Evolutionary conservation across 2,329 filamentous ascomycete genomes (phyloP), one percentile per base, ranked within the genome.

Genomic region (Simplicillium aogashimaense): DNA sequence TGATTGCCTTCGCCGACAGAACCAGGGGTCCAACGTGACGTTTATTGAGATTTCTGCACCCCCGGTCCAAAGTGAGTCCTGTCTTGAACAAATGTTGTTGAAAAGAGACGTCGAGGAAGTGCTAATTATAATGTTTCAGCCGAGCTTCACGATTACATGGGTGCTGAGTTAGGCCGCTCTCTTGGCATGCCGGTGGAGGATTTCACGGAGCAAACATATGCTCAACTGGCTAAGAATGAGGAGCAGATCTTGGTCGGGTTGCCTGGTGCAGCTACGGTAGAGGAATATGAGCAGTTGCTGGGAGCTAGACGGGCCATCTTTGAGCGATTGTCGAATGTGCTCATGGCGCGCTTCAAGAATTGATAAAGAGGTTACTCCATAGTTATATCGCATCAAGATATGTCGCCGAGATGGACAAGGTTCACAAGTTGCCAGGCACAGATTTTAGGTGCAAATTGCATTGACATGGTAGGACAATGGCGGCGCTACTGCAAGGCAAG

Each of bases 151-250:
- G 42, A 46, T 29, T 44, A 46, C 37, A 42, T 46, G 42, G 39
- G 39, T 20, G 28, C 15, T 28, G 37, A 43, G 7, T 18, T 28
- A 14, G 43, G 40, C 9, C 36, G 37, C 12, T 28, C 28, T 28
- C 48, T 62, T 36, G 57, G 59, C 4, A 59, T 61, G 44, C 50
- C 56, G 14, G 42, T 62, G 35, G 53, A 32, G 2, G 53, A 62
- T 20, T 74, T 71, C 47, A 57, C 58, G 2, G 56, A 70, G 6
- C 60, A 68, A 46, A 64, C 65, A 6, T 76, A 65, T 58, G 47
- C 51, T 3, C 65, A 58, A 3, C 48, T 76, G 35, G 45, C 50
- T 9, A 45, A 49, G 3, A 65, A 65, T 3, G 58, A 66, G 12
- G 60, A 67, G 36, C 59, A 71, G 1, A 39, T 36, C 6, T 32